These are phyloP conservation scores for Solanum rostratum DNA, from an alignment of 257 asterid genomes.

Conservation along the genomic window DNA sequence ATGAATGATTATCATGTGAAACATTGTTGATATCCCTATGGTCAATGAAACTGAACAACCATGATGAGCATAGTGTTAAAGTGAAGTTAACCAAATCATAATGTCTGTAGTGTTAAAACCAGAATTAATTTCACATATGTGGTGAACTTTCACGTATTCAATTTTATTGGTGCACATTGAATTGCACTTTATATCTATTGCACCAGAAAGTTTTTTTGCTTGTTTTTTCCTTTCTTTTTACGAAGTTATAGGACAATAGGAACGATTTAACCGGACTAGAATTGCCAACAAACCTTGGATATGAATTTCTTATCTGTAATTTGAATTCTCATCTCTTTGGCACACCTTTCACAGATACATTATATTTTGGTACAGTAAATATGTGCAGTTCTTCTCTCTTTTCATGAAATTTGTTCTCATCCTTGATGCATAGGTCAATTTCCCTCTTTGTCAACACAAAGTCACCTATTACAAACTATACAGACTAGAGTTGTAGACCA, in stretches of 20 bases:
- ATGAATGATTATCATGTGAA: not conserved
- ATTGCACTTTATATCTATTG: not conserved
- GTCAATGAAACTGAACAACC: not conserved
- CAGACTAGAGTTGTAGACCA: not conserved
- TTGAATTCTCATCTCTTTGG: not conserved
- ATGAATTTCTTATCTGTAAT: not conserved
- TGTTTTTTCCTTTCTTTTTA: not conserved
- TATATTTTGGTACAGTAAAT: not conserved
- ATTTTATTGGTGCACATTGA: not conserved
- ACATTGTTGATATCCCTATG: not conserved
- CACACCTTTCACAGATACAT: not conserved
- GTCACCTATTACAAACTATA: not conserved
- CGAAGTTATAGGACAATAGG: not conserved
- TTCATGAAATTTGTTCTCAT: not conserved
- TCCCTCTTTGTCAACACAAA: not conserved
- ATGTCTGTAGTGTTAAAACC: not conserved
- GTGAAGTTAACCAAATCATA: not conserved
- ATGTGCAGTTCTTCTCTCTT: not conserved
- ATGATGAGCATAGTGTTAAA: not conserved
- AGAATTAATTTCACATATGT: not conserved
- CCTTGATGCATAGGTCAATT: not conserved
- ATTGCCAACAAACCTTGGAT: not conserved
- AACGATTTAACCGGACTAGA: not conserved
- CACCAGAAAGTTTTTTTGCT: not conserved
- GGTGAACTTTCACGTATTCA: not conserved